phyloP scores from a whole-genome alignment of 2,329 filamentous ascomycete species.

The Nothophoma quercina region DNA sequence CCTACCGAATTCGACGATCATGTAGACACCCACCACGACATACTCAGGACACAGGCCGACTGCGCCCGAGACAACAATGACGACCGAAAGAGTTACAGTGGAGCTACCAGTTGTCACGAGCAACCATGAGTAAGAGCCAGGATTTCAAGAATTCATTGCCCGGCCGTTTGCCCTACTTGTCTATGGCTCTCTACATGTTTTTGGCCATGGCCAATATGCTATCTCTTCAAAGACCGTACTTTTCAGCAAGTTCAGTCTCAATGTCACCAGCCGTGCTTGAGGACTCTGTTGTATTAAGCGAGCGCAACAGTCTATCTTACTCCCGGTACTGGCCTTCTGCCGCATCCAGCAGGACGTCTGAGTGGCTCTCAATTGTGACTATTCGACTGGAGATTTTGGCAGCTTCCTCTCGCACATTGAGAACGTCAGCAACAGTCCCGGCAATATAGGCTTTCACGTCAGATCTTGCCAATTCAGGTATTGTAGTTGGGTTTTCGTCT shows the following conservation, averaged over 20 bases:
- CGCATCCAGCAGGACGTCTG: constrained; percentile 17
- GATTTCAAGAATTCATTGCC: not conserved
- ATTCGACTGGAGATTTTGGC: constrained; percentile 9
- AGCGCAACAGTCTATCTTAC: constrained; percentile 3
- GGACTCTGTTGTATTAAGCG: constrained; percentile 1
- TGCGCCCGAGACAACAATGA: not conserved
- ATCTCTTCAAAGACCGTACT: constrained; percentile 3
- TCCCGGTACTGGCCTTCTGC: constrained; percentile 14
- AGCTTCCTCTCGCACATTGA: not conserved
- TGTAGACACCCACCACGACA: constrained; percentile 13
- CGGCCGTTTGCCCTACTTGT: not conserved
- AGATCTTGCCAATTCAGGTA: not conserved
- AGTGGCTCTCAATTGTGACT: constrained; percentile 9
- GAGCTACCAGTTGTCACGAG: constrained; percentile 1
- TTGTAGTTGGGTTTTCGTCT: not conserved
- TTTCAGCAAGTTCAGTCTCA: not conserved
- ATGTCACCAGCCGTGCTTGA: not conserved
- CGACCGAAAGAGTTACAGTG: not conserved
- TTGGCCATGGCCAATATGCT: constrained; percentile 7
- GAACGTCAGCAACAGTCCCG: not conserved
- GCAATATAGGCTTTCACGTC: not conserved
- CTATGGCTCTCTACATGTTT: not conserved
- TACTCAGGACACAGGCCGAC: not conserved
- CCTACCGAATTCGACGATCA: not conserved
- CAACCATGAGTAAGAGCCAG: constrained; percentile 1